These are phyloP conservation scores for Annulohypoxylon stygium DNA, from an alignment of 495 filamentous ascomycete genomes.

Conservation along the genomic window DNA sequence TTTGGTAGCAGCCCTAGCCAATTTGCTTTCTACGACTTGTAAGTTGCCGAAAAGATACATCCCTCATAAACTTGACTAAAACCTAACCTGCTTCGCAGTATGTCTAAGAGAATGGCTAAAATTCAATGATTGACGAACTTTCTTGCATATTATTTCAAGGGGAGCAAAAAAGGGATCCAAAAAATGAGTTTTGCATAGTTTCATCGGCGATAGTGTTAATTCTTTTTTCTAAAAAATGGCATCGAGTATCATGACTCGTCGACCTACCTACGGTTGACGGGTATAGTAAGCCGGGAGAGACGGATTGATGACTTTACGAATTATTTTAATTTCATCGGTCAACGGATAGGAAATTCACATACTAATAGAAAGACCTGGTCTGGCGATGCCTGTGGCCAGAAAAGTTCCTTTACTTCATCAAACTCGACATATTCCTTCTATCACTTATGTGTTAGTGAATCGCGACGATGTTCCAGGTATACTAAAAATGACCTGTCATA, in stretches of 20 bases:
- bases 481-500: slow-evolving; percentile 3
- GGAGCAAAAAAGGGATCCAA: slow-evolving; percentile 16
- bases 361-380: slow-evolving; percentile 29
- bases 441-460: background rate
- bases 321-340: slow-evolving; percentile 30
- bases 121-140: slow-evolving; percentile 40
- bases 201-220: slow-evolving; percentile 19
- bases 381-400: slow-evolving; percentile 12
- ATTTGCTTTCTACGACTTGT: slow-evolving; percentile 99
- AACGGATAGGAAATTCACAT: slow-evolving; percentile 22
- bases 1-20: slow-evolving; percentile 93
- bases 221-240: slow-evolving; percentile 14
- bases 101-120: slow-evolving; percentile 63
- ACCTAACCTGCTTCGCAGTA: slow-evolving; percentile 56
- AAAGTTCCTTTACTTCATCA: slow-evolving; percentile 13
- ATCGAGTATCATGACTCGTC: slow-evolving; percentile 13
- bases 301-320: slow-evolving; percentile 33
- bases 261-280: background rate
- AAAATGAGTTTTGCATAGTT: slow-evolving; percentile 29
- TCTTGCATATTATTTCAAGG: slow-evolving; percentile 7
- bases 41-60: slow-evolving; percentile 57
- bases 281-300: slow-evolving; percentile 3
- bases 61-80: background rate
- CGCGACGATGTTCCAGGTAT: background rate
- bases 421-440: background rate